phyloP scores from a whole-genome alignment of 2,329 filamentous ascomycete genomes.

The Septoria petroselini region DNA sequence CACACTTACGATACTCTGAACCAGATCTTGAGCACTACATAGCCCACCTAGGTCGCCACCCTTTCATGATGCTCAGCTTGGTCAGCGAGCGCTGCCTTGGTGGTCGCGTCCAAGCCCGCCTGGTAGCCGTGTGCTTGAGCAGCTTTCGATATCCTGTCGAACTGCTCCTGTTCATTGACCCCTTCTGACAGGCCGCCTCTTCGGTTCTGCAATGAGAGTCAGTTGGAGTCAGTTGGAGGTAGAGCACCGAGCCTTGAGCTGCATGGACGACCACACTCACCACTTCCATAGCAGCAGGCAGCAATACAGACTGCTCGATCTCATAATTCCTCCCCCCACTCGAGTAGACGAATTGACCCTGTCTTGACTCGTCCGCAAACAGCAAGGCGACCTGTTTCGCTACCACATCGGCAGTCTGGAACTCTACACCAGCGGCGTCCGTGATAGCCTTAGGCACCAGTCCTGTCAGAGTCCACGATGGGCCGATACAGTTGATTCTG shows the following conservation, averaged over 20 bases:
- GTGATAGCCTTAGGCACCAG: constrained; percentile 46
- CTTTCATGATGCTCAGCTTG: constrained; percentile 1
- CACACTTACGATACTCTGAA: too few species aligned
- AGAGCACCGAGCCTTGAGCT: not conserved
- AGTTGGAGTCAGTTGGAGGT: not conserved
- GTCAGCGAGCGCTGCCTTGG: not conserved
- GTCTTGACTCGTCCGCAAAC: constrained; percentile 49
- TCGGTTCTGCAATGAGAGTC: not conserved
- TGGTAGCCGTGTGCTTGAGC: constrained; percentile 4
- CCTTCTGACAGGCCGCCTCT: constrained; percentile 4
- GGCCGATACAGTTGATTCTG: constrained; percentile 56
- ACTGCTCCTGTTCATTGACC: constrained; percentile 7
- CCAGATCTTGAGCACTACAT: too few species aligned
- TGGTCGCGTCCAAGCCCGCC: constrained; percentile 1
- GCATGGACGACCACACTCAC: not conserved
- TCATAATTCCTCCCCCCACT: constrained; percentile 51
- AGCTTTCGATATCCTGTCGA: constrained; percentile 5
- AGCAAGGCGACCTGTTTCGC: constrained; percentile 50
- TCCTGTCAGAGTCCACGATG: constrained; percentile 54
- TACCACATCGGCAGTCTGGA: constrained; percentile 49
- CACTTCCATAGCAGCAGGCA: constrained; percentile 23
- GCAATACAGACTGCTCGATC: constrained; percentile 47
- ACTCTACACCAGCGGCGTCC: constrained; percentile 40
- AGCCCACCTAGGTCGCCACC: not conserved
- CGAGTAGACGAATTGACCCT: constrained; percentile 55